Percentiles rank a stretch among this genome's conserved stretches.
Conservation (phyloP, 1,284 basidiomycete genomes). For the Acaromyces ingoldii region DNA sequence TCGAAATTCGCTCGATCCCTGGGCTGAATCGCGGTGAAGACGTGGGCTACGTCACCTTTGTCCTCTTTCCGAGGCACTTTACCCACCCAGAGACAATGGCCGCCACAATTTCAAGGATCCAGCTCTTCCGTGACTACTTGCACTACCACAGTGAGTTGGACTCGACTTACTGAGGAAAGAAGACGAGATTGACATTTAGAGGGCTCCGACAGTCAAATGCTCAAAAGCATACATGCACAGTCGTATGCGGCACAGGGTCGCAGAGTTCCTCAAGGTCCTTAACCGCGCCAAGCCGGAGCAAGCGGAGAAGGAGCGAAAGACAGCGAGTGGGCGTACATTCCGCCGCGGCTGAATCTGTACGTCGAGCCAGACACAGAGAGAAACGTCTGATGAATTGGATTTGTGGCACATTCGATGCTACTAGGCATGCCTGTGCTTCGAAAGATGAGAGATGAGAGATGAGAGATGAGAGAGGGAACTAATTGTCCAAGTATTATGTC, state of each 20-base stretch:
- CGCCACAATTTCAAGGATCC: constrained; percentile 89
- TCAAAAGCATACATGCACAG: constrained; percentile 99
- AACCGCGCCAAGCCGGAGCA: constrained; percentile 97
- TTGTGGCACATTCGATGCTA: no score
- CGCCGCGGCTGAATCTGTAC: not conserved
- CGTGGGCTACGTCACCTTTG: constrained; percentile 96
- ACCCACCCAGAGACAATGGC: constrained; percentile 66
- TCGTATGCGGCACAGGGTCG: constrained; percentile 87
- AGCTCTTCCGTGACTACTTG: constrained; percentile 94
- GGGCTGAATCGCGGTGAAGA: constrained; percentile 80
- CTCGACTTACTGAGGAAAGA: no score
- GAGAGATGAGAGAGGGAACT: no score
- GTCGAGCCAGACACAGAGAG: no score
- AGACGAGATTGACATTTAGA: not conserved
- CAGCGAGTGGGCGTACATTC: constrained; percentile 58
- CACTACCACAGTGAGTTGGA: constrained; percentile 72
- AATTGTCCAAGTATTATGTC: no score
- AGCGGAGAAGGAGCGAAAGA: constrained; percentile 77
- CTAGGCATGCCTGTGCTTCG: no score
- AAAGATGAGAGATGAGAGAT: no score
- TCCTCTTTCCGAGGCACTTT: constrained; percentile 96
- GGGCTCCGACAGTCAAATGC: constrained; percentile 76
- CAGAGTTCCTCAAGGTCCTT: constrained; percentile 94
- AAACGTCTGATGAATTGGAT: no score
- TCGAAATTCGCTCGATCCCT: constrained; percentile 83